Conservation (phyloP, 2,329 filamentous ascomycete species). For the Fusarium equiseti region DNA sequence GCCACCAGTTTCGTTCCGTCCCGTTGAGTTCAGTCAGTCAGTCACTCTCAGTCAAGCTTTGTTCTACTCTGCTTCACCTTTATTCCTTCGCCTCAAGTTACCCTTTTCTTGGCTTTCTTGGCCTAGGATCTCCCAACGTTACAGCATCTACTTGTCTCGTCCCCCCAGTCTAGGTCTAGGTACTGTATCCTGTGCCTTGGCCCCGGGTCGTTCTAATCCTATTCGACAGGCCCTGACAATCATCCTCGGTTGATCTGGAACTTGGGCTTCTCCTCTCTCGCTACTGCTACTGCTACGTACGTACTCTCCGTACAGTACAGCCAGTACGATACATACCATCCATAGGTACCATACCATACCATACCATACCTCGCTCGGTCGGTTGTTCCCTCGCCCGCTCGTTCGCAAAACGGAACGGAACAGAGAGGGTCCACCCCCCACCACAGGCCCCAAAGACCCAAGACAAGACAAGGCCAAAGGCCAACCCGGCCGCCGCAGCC, state of each 20-base stretch:
- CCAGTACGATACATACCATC: background rate
- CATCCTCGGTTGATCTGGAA: slow-evolving; percentile 31
- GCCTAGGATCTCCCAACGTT: slow-evolving; percentile 10
- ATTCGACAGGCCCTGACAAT: slow-evolving; percentile 28
- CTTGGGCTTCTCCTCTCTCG: slow-evolving; percentile 23
- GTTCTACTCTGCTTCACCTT: slow-evolving; percentile 2
- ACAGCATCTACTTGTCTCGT: slow-evolving; percentile 24
- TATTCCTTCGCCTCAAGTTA: slow-evolving; percentile 16
- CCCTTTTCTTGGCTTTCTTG: slow-evolving; percentile 20
- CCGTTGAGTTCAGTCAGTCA: slow-evolving; percentile 17
- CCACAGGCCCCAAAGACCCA: slow-evolving; percentile 39
- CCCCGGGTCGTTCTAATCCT: slow-evolving; percentile 25
- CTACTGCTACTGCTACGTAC: background rate
- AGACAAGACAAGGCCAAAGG: slow-evolving; percentile 43
- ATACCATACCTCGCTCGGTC: background rate
- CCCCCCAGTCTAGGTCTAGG: slow-evolving; percentile 1
- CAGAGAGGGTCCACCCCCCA: slow-evolving; percentile 47
- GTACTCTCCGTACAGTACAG: slow-evolving; percentile 3
- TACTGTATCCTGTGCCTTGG: slow-evolving; percentile 36
- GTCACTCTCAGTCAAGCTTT: slow-evolving; percentile 29
- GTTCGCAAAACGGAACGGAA: slow-evolving; percentile 35
- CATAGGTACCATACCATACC: background rate
- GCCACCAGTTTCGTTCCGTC: slow-evolving; percentile 43
- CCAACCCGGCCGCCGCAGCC: slow-evolving; percentile 40
- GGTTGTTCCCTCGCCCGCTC: slow-evolving; percentile 1